Conservation (phyloP, 2,329 filamentous ascomycete genomes). For the Thyridium curvatum region DNA sequence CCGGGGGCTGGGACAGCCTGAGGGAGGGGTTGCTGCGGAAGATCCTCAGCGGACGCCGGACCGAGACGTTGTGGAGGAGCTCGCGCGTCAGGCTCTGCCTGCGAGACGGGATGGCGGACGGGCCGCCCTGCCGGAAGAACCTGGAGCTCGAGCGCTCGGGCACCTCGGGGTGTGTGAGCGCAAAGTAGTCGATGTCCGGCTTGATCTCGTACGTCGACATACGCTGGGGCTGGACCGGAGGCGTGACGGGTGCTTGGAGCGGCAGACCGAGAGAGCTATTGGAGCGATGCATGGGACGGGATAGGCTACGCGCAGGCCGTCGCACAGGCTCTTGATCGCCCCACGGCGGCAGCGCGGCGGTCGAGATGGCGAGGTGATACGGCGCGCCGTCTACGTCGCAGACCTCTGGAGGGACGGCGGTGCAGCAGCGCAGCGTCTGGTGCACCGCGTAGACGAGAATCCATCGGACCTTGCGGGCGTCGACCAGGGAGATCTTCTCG, state of each 20-base stretch:
- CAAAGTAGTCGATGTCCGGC: constrained; percentile 51
- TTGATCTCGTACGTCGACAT: constrained; percentile 33
- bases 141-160: constrained; percentile 3
- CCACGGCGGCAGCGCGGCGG: constrained; percentile 40
- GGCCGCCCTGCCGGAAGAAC: constrained; percentile 6
- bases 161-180: constrained; percentile 28
- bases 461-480: constrained; percentile 74
- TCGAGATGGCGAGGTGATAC: constrained; percentile 49
- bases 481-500: constrained; percentile 52
- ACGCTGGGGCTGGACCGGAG: not conserved
- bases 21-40: constrained; percentile 12
- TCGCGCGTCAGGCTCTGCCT: constrained; percentile 20
- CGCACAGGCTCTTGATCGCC: too few relatives aligned
- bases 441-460: constrained; percentile 67
- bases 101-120: constrained; percentile 11
- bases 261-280: too few relatives aligned
- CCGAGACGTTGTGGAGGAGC: constrained; percentile 18
- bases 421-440: constrained; percentile 64
- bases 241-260: too few relatives aligned
- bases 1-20: constrained; percentile 6
- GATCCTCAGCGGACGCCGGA: constrained; percentile 26
- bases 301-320: too few relatives aligned
- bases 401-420: constrained; percentile 54
- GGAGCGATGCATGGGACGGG: too few relatives aligned
- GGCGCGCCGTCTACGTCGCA: constrained; percentile 27